Conservation (phyloP, 2,329 filamentous ascomycete genomes). For the Beauveria sp. region DNA sequence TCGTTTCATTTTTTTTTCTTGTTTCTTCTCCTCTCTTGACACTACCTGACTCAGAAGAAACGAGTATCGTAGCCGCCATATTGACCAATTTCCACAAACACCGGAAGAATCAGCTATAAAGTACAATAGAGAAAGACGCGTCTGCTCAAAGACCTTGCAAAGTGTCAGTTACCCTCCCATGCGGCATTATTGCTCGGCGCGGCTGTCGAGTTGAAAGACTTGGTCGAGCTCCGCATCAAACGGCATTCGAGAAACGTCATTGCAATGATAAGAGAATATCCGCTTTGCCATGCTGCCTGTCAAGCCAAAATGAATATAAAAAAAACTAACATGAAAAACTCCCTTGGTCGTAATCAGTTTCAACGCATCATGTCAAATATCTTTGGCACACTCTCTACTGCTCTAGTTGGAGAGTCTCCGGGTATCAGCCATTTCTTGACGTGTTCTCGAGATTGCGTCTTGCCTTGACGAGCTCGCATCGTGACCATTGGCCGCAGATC, state of each 20-base stretch:
- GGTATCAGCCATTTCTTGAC: constrained; percentile 11
- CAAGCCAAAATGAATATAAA: constrained; percentile 11
- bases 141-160: not conserved
- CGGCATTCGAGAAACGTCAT: not conserved
- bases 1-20: not conserved
- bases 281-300: constrained; percentile 10
- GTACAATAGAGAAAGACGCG: constrained; percentile 14
- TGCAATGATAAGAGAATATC: constrained; percentile 8
- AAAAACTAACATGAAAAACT: constrained; percentile 5
- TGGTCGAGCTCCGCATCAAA: not conserved
- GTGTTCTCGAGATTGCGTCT: constrained; percentile 45
- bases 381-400: constrained; percentile 3
- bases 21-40: not conserved
- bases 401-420: constrained; percentile 9
- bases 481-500: constrained; percentile 49
- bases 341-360: constrained; percentile 7
- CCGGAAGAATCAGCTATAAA: constrained; percentile 16
- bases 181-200: not conserved
- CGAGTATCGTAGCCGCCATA: constrained; percentile 2
- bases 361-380: constrained; percentile 9
- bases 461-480: constrained; percentile 32
- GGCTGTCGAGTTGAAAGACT: not conserved
- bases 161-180: not conserved
- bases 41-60: not conserved
- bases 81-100: constrained; percentile 9